Percentiles rank a stretch among this genome's conserved stretches.
These are phyloP conservation scores for Ilex paraguariensis DNA, from an alignment of 305 asterid genomes.

Conservation along the genomic window DNA sequence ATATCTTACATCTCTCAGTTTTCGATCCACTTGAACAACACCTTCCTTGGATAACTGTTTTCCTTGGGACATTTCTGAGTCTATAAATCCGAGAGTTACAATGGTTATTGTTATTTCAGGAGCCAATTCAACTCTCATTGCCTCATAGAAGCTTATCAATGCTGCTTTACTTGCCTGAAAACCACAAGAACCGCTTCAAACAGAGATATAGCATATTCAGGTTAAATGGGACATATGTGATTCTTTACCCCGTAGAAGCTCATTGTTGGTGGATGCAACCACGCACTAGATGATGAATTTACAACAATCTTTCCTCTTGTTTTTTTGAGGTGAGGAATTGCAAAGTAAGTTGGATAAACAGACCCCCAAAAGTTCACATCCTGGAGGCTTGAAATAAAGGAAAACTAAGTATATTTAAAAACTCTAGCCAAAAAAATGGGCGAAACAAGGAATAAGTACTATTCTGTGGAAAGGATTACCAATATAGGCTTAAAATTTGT, in stretches of 20 bases:
- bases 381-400: background rate
- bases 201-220: too few relatives aligned
- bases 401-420: too few relatives aligned
- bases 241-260: constrained; percentile 15
- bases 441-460: too few relatives aligned
- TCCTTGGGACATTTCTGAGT: constrained; percentile 20
- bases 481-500: constrained; percentile 10
- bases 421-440: too few relatives aligned
- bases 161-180: constrained; percentile 32
- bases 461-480: constrained; percentile 8
- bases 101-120: constrained; percentile 21
- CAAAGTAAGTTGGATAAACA: constrained; percentile 21
- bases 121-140: constrained; percentile 17
- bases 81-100: constrained; percentile 14
- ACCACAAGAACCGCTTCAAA: background rate
- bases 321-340: constrained; percentile 25
- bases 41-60: constrained; percentile 14
- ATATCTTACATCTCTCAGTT: background rate
- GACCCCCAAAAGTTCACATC: constrained; percentile 31
- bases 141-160: constrained; percentile 18
- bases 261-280: constrained; percentile 7
- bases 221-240: too few relatives aligned
- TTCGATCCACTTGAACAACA: background rate
- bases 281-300: constrained; percentile 16
- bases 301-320: constrained; percentile 21